Base-by-base conservation (phyloP, 768 basidiomycete genomes). In the Kwoniella shandongensis region DNA sequence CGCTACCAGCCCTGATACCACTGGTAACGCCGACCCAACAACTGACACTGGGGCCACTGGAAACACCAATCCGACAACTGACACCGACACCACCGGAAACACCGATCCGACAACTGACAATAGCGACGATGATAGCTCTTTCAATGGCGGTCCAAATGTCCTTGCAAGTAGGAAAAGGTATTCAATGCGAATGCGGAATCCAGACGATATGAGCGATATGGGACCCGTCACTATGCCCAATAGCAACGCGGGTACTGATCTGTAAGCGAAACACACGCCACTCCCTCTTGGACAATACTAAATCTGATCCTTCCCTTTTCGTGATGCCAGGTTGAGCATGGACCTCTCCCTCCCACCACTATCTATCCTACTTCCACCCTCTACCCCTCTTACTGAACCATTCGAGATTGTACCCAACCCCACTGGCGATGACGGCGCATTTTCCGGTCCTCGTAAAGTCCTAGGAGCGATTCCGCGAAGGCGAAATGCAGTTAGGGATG, bases 161-260 rank as follows among this genome's bases (percentile, higher is more conserved):
- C 44, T 51, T 11, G 56, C 56, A 23, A 13, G 48, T 3, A 51
- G 32, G 29, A 36, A 38, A 35, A 23, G 13, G 7, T 52, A 53
- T 27, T 42, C 44, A 27, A 63, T 63, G 50, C 13, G 52, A 20
- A 51, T 63, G 44, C 44, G 25, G 22, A 63, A 58, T 32, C 61
- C 61, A 11, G 36, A 51, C 12, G 57, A 63, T 36, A 41, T 51
- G 15, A 49, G 41, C 29, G 56, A 63, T 55, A 58, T 58, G 56
- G 61, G 61, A 8, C 22, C 44, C 10, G 30, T 63, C 17, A 47
- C 38, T 29, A 15, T 29, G 1, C 57, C 61, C 18, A 22, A 46
- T 10, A 47, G 45, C 5, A 25, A 56, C 18, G 32, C 45, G n/a
- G 17, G 22, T 26, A 39, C 32, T 35, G 47, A 22, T 47, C 38